Evolutionary conservation across 2,329 filamentous ascomycete genomes (phyloP).

Genomic region (Trichoderma breve): DNA sequence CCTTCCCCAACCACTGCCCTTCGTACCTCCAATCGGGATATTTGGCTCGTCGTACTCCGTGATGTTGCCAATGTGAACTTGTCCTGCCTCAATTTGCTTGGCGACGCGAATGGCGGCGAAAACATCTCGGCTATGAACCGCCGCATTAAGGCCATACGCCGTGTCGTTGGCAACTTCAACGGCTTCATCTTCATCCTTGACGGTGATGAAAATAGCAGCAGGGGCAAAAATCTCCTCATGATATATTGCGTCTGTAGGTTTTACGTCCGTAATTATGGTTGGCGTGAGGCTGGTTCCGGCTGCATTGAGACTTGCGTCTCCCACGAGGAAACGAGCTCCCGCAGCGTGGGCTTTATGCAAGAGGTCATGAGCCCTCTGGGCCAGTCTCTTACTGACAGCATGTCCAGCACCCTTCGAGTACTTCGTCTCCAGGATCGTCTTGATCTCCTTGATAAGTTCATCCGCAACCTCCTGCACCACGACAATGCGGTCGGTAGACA

Average conservation of each 20-base stretch:
- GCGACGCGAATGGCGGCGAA: slow-evolving; percentile 54
- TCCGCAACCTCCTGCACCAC: slow-evolving; percentile 24
- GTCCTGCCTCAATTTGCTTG: slow-evolving; percentile 59
- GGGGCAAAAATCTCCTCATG: slow-evolving; percentile 71
- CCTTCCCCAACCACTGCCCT: slow-evolving; percentile 59
- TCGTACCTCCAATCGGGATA: slow-evolving; percentile 62
- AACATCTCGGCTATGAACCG: slow-evolving; percentile 69
- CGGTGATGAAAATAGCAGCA: slow-evolving; percentile 61
- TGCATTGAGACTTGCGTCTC: slow-evolving; percentile 26
- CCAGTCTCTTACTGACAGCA: neutral
- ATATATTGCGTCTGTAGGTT: slow-evolving; percentile 63
- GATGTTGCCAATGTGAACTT: slow-evolving; percentile 62
- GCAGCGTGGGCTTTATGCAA: slow-evolving; percentile 59
- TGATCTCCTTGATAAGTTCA: neutral
- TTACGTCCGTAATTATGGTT: slow-evolving; percentile 61
- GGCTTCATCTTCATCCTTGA: slow-evolving; percentile 65
- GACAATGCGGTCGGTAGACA: slow-evolving; percentile 63
- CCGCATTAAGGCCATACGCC: slow-evolving; percentile 67
- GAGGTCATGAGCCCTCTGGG: neutral
- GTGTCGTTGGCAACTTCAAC: slow-evolving; percentile 75
- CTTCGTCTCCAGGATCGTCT: neutral
- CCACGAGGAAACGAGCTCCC: slow-evolving; percentile 52
- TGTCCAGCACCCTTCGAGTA: neutral
- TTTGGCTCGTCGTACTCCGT: slow-evolving; percentile 60
- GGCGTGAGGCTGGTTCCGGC: slow-evolving; percentile 37